Base-by-base conservation (phyloP, 2,329 filamentous ascomycete species). In the Phaeophleospora eucalypticola region DNA sequence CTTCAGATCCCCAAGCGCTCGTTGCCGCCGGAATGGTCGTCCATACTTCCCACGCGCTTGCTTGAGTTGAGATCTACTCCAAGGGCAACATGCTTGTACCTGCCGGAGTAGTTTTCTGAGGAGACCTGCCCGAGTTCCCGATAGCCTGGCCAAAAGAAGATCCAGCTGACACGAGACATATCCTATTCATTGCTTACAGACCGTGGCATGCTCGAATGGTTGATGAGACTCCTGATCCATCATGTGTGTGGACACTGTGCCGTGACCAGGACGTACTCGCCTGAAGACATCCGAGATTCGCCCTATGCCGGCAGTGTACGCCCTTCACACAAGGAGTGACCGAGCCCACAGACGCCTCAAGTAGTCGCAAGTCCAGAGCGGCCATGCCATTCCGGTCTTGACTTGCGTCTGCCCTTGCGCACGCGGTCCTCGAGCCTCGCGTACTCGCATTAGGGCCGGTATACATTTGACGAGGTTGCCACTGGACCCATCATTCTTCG, bases 1-100 rank as follows among this genome's bases (percentile, higher is more conserved):
- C 49, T 46, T 46, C 40, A 41, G 33, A 48, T 57, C 52, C 46
- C 45, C 41, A 51, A 43, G 45, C 42, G 51, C 51, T 43, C 35
- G 41, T 51, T 51, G 47, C 52, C 52, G 52, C 52, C 52, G 54
- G 54, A 52, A 45, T 46, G 24, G 43, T 39, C 24, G 41, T 40
- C 51, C 53, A 45, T 48, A 45, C 45, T 51, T 49, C 37, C 41
- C 21, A 51, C 40, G 41, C 43, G 35, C 43, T 45, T 43, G 46
- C 46, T 52, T 45, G 44, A 49, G 36, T 35, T 19, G 33, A 37
- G 43, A 51, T 56, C 50, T 49, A 41, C 45, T 41, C 43, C 45
- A 48, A 34, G 48, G n/a, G n/a, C n/a, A 39, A 34, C 38, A n/a
- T n/a, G n/a, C n/a, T n/a, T n/a, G n/a, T n/a, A n/a, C n/a, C n/a